phyloP scores from a whole-genome alignment of 2,329 filamentous ascomycete genomes.

The Fusarium agapanthi region DNA sequence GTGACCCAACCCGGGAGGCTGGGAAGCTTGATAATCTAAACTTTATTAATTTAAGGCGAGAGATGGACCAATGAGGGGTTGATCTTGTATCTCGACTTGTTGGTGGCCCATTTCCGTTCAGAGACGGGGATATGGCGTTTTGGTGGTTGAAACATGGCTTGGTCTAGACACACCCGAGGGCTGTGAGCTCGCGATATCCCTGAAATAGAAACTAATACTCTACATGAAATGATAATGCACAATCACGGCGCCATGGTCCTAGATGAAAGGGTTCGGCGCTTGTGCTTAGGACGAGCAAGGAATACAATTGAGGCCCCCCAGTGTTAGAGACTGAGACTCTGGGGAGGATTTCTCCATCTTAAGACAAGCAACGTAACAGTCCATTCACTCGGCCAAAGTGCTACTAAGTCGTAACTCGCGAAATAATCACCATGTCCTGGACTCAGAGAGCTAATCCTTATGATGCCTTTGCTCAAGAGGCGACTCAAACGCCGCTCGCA shows the following conservation, averaged over 20 bases:
- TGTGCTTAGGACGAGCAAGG: neutral
- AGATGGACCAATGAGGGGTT: neutral
- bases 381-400: neutral
- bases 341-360: neutral
- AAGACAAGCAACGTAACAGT: constrained; percentile 7
- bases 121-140: constrained; percentile 13
- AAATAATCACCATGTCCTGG: constrained; percentile 38
- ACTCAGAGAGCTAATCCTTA: constrained; percentile 38
- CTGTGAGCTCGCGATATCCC: neutral
- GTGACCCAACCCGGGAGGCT: constrained; percentile 21
- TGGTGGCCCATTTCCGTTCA: constrained; percentile 14
- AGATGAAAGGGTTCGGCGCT: neutral
- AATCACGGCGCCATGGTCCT: constrained; percentile 10
- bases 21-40: constrained; percentile 11
- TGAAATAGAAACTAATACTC: neutral
- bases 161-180: constrained; percentile 25
- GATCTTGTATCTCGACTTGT: neutral
- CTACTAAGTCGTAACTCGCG: neutral
- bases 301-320: neutral
- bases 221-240: neutral
- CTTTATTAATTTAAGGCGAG: neutral
- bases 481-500: constrained; percentile 30
- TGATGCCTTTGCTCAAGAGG: constrained; percentile 37
- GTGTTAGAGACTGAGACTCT: neutral
- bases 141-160: constrained; percentile 33